Percentiles rank a stretch among this genome's conserved stretches.
These are phyloP conservation scores for Arabidopsis lyrata DNA, from an alignment of 441 rosid species.

Conservation along the genomic window DNA sequence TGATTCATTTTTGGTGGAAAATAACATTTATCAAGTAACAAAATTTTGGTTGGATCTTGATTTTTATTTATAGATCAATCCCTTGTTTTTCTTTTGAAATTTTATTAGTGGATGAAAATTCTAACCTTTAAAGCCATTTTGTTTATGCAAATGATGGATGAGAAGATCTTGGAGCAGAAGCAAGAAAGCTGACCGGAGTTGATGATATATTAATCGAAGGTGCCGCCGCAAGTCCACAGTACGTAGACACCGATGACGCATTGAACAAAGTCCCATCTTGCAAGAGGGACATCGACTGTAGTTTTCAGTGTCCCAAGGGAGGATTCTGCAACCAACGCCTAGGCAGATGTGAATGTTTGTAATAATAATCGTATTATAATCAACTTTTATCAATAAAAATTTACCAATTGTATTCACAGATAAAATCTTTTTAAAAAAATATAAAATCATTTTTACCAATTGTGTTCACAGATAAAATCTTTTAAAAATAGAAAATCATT, in stretches of 20 bases:
- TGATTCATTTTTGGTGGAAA: background rate
- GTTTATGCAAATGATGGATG: constrained; percentile 27
- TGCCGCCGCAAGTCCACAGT: background rate
- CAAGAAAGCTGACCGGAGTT: constrained; percentile 18
- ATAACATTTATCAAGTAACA: background rate
- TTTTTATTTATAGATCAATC: background rate
- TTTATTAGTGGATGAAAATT: background rate
- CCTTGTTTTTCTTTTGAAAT: background rate
- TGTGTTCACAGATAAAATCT: too few relatives aligned
- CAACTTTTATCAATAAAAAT: background rate
- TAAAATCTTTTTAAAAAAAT: too few relatives aligned
- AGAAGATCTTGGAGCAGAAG: constrained; percentile 35
- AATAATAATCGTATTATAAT: background rate
- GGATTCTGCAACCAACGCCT: background rate
- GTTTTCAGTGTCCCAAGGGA: background rate
- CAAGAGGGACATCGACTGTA: constrained; percentile 21
- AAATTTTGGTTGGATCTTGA: background rate
- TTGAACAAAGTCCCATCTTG: background rate
- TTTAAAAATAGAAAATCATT: too few relatives aligned
- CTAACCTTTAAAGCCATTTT: background rate
- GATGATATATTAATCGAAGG: background rate
- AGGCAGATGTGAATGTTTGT: background rate
- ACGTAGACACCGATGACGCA: background rate
- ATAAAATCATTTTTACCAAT: too few relatives aligned
- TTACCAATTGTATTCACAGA: too few relatives aligned